Evolutionary conservation across 2,329 filamentous ascomycete species (phyloP).

Genomic region (Fusarium floridanum): DNA sequence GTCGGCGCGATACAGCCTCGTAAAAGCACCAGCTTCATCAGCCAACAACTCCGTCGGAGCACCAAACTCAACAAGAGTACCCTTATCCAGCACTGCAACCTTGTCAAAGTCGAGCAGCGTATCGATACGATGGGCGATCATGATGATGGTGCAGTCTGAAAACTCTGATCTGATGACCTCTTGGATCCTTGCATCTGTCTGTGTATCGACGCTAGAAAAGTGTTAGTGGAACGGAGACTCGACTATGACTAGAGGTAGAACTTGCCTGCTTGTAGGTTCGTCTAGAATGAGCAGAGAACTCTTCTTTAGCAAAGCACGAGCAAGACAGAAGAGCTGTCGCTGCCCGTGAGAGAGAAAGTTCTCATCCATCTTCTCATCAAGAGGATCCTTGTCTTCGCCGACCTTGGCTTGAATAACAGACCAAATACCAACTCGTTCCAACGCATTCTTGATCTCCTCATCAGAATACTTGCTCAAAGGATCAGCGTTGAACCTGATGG

Average conservation of each 20-base stretch:
- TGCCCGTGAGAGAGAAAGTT: constrained; percentile 54
- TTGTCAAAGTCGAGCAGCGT: constrained; percentile 52
- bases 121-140: constrained; percentile 52
- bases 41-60: constrained; percentile 41
- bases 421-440: constrained; percentile 63
- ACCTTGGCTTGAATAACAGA: constrained; percentile 56
- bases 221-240: constrained; percentile 13
- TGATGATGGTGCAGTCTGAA: constrained; percentile 48
- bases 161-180: constrained; percentile 49
- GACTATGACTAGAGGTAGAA: neutral
- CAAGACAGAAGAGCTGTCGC: constrained; percentile 50
- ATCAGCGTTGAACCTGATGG: constrained; percentile 64
- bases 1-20: constrained; percentile 42
- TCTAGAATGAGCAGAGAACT: constrained; percentile 51
- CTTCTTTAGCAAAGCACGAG: constrained; percentile 47
- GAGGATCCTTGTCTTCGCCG: constrained; percentile 44
- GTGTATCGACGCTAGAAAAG: constrained; percentile 44
- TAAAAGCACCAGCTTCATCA: constrained; percentile 38
- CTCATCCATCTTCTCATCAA: constrained; percentile 53
- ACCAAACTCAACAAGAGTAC: constrained; percentile 48
- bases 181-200: constrained; percentile 48
- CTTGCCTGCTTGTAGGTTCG: constrained; percentile 56
- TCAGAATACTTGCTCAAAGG: constrained; percentile 56
- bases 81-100: constrained; percentile 49
- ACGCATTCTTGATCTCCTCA: constrained; percentile 56